phyloP scores from a whole-genome alignment of 768 basidiomycete genomes.

The Baorangia bicolor region DNA sequence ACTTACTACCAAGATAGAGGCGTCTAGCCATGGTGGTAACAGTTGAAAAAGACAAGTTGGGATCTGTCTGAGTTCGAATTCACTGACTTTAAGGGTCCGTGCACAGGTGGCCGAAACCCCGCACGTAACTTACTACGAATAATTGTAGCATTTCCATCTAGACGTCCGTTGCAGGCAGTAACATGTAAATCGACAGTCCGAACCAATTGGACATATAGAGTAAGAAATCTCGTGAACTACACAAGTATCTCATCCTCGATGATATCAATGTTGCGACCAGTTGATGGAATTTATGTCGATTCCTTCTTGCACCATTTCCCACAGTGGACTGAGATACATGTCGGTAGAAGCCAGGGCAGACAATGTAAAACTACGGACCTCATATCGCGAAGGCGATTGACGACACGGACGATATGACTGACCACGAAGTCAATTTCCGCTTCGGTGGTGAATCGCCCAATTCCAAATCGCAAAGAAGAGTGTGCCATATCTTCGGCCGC shows the following conservation, averaged over 20 bases:
- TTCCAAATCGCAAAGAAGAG: constrained; percentile 94
- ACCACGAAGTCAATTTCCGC: constrained; percentile 95
- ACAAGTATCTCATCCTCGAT: background rate
- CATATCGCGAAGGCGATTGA: constrained; percentile 89
- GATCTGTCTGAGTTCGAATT: constrained; percentile 33
- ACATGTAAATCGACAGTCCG: background rate
- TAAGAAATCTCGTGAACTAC: constrained; percentile 6
- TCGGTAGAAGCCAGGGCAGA: constrained; percentile 8
- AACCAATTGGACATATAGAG: constrained; percentile 14
- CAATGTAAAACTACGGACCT: constrained; percentile 47
- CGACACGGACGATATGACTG: constrained; percentile 82
- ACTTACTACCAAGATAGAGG: constrained; percentile 82
- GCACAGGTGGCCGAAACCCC: constrained; percentile 24
- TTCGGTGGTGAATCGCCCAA: constrained; percentile 97
- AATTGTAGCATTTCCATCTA: background rate
- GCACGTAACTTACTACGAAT: constrained; percentile 4
- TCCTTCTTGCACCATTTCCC: constrained; percentile 99
- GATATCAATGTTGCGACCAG: constrained; percentile 70
- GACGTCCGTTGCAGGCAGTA: background rate
- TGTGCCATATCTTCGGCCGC: constrained; percentile 99
- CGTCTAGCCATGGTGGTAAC: constrained; percentile 68
- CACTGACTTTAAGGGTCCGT: constrained; percentile 31
- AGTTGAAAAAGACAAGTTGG: constrained; percentile 30
- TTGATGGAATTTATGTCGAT: constrained; percentile 94
- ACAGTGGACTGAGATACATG: constrained; percentile 65